Base-by-base conservation (phyloP, 1,284 basidiomycete genomes). In the Sutorius eximius region DNA sequence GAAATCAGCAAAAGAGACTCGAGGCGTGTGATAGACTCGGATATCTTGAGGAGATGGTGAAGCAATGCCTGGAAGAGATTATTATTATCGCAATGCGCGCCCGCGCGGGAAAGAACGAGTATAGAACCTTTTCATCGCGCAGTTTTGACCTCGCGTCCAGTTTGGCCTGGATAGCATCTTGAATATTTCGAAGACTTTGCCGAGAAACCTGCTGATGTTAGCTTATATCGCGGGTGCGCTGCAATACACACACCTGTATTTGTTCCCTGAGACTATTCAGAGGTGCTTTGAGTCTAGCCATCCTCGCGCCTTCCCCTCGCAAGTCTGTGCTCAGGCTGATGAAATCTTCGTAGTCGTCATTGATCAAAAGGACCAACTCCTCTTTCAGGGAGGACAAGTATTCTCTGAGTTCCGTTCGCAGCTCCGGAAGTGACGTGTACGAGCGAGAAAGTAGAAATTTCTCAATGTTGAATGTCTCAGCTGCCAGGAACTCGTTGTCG, bases 311-410 rank as follows among this genome's bases (percentile, higher is more conserved):
- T 71, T 97, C 94, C 32, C 89, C 92, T 57, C 86, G 80, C 59
- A 97, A 70, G 61, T 95, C 92, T 2, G 91, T 95, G 60, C 95
- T 95, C 24, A 99, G 79, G 61, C 91, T 93, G 61, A 99, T 97
- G 71, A 98, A 98, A 43, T 95, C 95, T 71, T 95, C 94, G 71
- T 98, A 98, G 73, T 98, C 95, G 66, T 95, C 89, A 71, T 99
- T 98, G 72, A 99, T 98, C 67, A 98, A 85, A 66, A 86, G 87
- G 30, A 98, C 93, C 30, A 99, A 82, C 69, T 97, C 94, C 68
- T 95, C 91, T 67, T 95, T 93, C 61, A 99, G 75, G 15, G 81
- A 78, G 1, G 83, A 82, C 55, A 93, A 79, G 72, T 98, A 98
- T 54, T 89, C 86, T 30, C 93, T 82, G 15, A 99, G 79, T 68